A percentile compares a stretch with the other conserved stretches of the same genome.
Evolutionary conservation across 1,284 basidiomycete species (phyloP).

Genomic region (Ceratobasidium theobromae): DNA sequence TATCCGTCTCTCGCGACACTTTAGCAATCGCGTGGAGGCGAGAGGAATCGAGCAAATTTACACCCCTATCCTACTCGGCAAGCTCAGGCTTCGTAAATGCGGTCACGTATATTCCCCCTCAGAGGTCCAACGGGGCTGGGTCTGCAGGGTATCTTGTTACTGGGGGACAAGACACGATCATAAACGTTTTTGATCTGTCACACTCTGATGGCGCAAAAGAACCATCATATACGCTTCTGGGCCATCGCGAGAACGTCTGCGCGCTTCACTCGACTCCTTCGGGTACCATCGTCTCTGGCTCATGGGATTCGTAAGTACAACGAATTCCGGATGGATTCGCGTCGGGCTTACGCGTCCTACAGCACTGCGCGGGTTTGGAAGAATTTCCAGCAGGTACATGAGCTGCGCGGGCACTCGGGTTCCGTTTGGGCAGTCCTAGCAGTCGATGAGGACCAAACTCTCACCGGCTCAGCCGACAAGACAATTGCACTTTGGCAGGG

Average conservation of each 20-base stretch:
- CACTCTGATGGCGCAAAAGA: slow-evolving; percentile 52
- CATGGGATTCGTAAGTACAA: slow-evolving; percentile 87
- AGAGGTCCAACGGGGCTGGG: slow-evolving; percentile 42
- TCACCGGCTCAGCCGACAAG: slow-evolving; percentile 96
- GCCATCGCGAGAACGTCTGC: slow-evolving; percentile 91
- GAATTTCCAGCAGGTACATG: slow-evolving; percentile 71
- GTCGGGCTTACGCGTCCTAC: slow-evolving; percentile 20
- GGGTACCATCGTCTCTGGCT: slow-evolving; percentile 87
- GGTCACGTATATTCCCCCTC: slow-evolving; percentile 68
- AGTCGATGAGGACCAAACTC: slow-evolving; percentile 72
- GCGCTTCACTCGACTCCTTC: slow-evolving; percentile 69
- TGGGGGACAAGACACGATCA: slow-evolving; percentile 81
- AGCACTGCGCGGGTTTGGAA: slow-evolving; percentile 96
- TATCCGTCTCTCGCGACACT: slow-evolving; percentile 88
- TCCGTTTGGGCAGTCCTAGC: slow-evolving; percentile 94
- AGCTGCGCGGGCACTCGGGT: slow-evolving; percentile 83
- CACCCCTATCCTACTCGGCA: slow-evolving; percentile 60
- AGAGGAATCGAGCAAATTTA: slow-evolving; percentile 53
- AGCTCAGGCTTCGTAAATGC: slow-evolving; percentile 81
- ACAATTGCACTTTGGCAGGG: slow-evolving; percentile 87
- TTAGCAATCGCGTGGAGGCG: slow-evolving; percentile 84
- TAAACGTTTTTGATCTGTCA: slow-evolving; percentile 73
- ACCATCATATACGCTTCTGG: slow-evolving; percentile 77
- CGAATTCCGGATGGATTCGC: neutral
- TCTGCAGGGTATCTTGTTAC: slow-evolving; percentile 74